Evolutionary conservation across 768 basidiomycete species (phyloP), one percentile per base, ranked within the genome.

Genomic region (Mycena rosella): DNA sequence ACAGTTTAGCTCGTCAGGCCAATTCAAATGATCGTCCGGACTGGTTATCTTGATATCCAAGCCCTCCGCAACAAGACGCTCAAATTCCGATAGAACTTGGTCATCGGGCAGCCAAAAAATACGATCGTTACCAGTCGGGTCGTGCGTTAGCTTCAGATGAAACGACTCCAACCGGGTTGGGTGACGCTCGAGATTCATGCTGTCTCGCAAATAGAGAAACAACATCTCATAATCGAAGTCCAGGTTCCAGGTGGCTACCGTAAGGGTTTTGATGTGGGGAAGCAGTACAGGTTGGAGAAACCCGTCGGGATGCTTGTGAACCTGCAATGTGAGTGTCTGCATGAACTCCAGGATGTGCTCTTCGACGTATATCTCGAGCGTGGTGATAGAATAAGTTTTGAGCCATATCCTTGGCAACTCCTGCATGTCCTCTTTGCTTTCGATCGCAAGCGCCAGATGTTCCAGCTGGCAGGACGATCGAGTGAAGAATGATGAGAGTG

Each of bases 401-500:
- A 6, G 52, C 52, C 30, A 36, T 34, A 54, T 34, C n/a, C 5
- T 2, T 34, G 8, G 30, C 30, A 54, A 22, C 32, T 54, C 32
- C 52, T 13, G 17, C 11, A 34, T 34, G 32, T 34, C 11, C 20
- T 54, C 52, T 10, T 32, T 7, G 10, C 7, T 54, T 3, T 9
- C 30, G 17, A 54, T 54, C 52, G 11, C 5, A 11, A 54, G 30
- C 7, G 29, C 52, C 27, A 51, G 48, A 51, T 51, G 48, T 10
- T 51, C 48, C 3, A 29, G 48, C 3, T 29, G 5, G 14, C 48
- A 54, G 32, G 32, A 34, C 9, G 52, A 32, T n/a, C 52, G 29
- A 3, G 52, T 36, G 32, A 54, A 32, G 32, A 54, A 54, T 34
- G 52, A 34, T 29, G 52, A 34, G 52, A 54, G 52, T 29, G 36